Evolutionary conservation across 352 stramenopile species (phyloP).

Genomic region (Phytophthora niederhauseri): DNA sequence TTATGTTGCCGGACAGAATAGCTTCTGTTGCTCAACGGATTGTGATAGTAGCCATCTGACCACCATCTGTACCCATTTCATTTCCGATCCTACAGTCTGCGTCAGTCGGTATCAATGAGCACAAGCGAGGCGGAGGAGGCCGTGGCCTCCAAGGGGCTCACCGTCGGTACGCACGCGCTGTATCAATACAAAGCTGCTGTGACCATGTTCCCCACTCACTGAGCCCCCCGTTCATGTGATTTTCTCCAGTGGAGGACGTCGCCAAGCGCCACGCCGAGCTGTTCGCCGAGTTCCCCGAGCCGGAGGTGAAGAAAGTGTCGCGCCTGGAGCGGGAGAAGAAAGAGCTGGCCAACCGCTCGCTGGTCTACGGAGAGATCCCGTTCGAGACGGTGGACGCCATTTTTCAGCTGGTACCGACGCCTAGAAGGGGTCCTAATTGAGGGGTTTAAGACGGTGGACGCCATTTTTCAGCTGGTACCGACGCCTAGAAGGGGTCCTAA

Average conservation of each 20-base stretch:
- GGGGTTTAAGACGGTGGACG: constrained; percentile 45
- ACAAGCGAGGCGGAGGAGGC: constrained; percentile 22
- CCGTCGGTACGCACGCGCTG: constrained; percentile 18
- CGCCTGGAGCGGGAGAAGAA: constrained; percentile 70
- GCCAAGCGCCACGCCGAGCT: constrained; percentile 50
- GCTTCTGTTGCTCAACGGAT: background rate
- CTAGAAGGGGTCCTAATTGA: background rate
- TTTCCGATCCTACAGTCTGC: background rate
- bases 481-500: background rate
- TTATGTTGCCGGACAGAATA: constrained; percentile 6
- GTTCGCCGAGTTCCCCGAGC: constrained; percentile 54
- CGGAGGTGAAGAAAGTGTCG: constrained; percentile 60
- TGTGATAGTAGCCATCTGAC: background rate
- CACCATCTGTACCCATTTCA: constrained; percentile 7
- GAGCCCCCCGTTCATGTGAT: background rate
- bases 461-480: constrained; percentile 63
- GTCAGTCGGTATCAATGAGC: constrained; percentile 18
- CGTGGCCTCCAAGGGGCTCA: constrained; percentile 24
- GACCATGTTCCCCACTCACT: constrained; percentile 10
- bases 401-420: constrained; percentile 53
- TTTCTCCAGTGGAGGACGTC: constrained; percentile 48
- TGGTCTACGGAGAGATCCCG: constrained; percentile 70
- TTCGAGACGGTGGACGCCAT: constrained; percentile 62
- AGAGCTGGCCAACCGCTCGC: constrained; percentile 62
- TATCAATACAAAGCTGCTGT: background rate